Evolutionary conservation across 345 rosid species (phyloP), one percentile per base, ranked within the genome.

Genomic region (Ceriops zippeliana): DNA sequence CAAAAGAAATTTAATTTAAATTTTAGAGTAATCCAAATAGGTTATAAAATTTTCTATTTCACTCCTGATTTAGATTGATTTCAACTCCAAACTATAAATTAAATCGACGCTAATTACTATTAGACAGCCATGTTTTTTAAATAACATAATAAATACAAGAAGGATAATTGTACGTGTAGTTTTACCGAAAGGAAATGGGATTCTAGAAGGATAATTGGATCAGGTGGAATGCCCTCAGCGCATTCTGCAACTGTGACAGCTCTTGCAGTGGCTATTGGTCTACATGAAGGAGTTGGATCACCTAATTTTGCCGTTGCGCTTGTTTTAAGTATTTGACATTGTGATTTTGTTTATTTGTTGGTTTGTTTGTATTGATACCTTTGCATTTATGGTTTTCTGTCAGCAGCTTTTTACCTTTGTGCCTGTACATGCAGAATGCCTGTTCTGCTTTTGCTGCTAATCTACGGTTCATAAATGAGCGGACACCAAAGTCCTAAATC

Each of bases 181-280:
- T 82, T 62, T 69, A 87, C 83, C 78, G 92, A 87, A 69, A 83
- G 77, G 81, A 79, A 85, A 83, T 85, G 92, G 86, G 89, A 87
- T 79, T 59, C 86, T 31, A 76, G 83, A 74, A 82, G 81, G 72
- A 63, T 87, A 71, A 75, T 83, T 63, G 78, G 86, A 22, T 87
- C 92, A 1, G 92, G 89, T 68, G 92, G 92, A 49, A 87, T 87
- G 92, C 92, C 92, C 11, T 87, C 92, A 5, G 85, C 92, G 0
- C 89, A 87, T 80, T 82, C 88, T 26, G 84, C 92, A 60, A 83
- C 89, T 0, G 88, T 85, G 74, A 79, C 82, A 27, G 85, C 89
- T 75, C 81, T 87, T 70, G 86, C 86, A 1, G 76, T 76, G 24
- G 78, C 92, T 11, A 65, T 82, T 46, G 89, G 85, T 31, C 70